phyloP scores from a whole-genome alignment of 2,329 filamentous ascomycete species.

The Hypoxylon sp. region DNA sequence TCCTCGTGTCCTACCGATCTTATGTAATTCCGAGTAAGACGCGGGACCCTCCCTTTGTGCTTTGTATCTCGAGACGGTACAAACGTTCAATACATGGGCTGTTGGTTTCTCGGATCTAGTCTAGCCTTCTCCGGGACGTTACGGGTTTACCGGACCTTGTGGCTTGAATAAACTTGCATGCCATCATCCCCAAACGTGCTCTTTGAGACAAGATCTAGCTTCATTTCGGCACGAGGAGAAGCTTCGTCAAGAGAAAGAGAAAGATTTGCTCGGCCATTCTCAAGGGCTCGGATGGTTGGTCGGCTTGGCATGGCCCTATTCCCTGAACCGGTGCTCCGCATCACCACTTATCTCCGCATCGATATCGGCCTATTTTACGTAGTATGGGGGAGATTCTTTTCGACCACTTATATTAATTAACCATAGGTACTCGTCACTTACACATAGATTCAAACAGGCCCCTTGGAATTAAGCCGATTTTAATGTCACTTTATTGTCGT shows the following conservation, averaged over 20 bases:
- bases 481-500: conserved; percentile 31
- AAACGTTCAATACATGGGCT: conserved; percentile 22
- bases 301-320: conserved; percentile 44
- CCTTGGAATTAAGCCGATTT: conserved; percentile 42
- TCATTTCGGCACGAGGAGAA: conserved; percentile 22
- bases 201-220: not conserved
- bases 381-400: conserved; percentile 37
- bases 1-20: conserved; percentile 30
- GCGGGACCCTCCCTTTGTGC: conserved; percentile 34
- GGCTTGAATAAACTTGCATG: conserved; percentile 32
- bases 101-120: conserved; percentile 32
- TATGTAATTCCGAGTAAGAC: conserved; percentile 45
- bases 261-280: conserved; percentile 40
- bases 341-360: conserved; percentile 48
- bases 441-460: conserved; percentile 22
- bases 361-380: conserved; percentile 45
- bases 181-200: conserved; percentile 1
- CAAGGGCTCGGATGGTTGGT: conserved; percentile 39
- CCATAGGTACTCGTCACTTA: conserved; percentile 33
- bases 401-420: conserved; percentile 44
- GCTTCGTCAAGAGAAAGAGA: conserved; percentile 11
- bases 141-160: conserved; percentile 22
- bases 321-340: conserved; percentile 45
- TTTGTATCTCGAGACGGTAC: conserved; percentile 25
- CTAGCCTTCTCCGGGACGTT: conserved; percentile 22